Percentiles rank a stretch among this genome's conserved stretches.
phyloP scores from a whole-genome alignment of 1,284 basidiomycete genomes.

The Leccinum griseonigrum region DNA sequence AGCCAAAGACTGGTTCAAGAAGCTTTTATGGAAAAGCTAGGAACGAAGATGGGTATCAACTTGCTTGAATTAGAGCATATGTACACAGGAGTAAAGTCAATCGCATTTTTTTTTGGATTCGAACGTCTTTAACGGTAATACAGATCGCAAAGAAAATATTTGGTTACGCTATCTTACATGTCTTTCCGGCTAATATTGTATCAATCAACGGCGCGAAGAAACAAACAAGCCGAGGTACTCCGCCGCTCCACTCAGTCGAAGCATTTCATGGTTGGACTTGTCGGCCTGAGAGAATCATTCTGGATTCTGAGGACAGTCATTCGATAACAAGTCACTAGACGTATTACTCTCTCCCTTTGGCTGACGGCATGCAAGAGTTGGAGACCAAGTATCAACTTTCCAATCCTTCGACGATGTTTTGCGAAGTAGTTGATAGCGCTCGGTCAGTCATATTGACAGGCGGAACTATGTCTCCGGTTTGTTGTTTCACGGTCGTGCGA shows the following conservation, averaged over 20 bases:
- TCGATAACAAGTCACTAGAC: conserved; percentile 42
- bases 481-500: conserved; percentile 12
- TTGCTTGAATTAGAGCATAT: conserved; percentile 83
- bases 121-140: neutral
- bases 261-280: conserved; percentile 79
- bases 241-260: conserved; percentile 84
- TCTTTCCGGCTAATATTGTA: conserved; percentile 2
- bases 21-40: conserved; percentile 66
- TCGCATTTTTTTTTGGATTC: neutral
- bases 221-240: conserved; percentile 46
- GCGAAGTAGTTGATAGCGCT: conserved; percentile 77
- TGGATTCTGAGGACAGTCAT: conserved; percentile 38
- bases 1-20: conserved; percentile 17
- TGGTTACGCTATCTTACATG: conserved; percentile 57
- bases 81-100: conserved; percentile 83
- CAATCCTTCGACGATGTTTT: conserved; percentile 92
- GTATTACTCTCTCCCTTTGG: conserved; percentile 52
- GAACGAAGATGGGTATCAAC: conserved; percentile 71
- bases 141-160: conserved; percentile 75
- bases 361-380: conserved; percentile 41
- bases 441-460: conserved; percentile 88
- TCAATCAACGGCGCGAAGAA: conserved; percentile 29
- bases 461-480: conserved; percentile 96
- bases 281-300: conserved; percentile 61
- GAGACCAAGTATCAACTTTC: conserved; percentile 90